Evolutionary conservation across 1,284 basidiomycete genomes (phyloP).

Genomic region (Fomitopsis palustris): DNA sequence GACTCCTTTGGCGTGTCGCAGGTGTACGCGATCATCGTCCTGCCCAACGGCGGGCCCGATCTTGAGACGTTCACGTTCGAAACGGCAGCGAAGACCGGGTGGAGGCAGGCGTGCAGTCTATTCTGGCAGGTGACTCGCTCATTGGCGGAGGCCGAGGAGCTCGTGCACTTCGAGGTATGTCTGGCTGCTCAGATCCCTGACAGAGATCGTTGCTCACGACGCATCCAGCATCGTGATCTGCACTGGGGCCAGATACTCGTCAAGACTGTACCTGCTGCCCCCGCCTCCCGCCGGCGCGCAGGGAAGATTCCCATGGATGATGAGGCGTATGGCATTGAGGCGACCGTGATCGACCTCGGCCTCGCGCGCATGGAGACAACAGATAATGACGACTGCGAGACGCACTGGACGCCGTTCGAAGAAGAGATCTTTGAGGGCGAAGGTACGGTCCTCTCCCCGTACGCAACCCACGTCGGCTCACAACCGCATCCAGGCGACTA

Average conservation of each 20-base stretch:
- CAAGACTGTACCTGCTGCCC: conserved; percentile 43
- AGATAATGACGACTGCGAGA: conserved; percentile 39
- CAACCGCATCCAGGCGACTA: conserved; percentile 64
- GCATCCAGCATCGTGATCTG: conserved; percentile 85
- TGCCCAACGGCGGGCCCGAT: conserved; percentile 88
- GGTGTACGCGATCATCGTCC: conserved; percentile 83
- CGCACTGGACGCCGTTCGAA: conserved; percentile 77
- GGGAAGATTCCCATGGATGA: conserved; percentile 55
- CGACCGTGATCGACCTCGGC: conserved; percentile 93
- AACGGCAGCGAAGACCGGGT: conserved; percentile 48
- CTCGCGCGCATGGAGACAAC: conserved; percentile 77
- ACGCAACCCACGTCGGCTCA: not conserved
- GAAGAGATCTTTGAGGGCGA: conserved; percentile 82
- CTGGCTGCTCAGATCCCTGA: not conserved
- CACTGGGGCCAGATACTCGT: conserved; percentile 98
- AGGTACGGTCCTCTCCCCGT: conserved; percentile 38
- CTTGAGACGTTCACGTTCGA: conserved; percentile 79
- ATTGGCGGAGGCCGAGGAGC: conserved; percentile 75
- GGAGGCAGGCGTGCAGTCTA: conserved; percentile 83
- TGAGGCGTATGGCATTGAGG: conserved; percentile 55
- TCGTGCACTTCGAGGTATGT: conserved; percentile 82
- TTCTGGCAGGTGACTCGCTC: conserved; percentile 88
- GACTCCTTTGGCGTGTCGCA: conserved; percentile 75
- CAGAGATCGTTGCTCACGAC: not conserved
- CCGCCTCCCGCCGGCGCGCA: conserved; percentile 26